Conservation (phyloP, 139 green algal species). For the Chara braunii region DNA sequence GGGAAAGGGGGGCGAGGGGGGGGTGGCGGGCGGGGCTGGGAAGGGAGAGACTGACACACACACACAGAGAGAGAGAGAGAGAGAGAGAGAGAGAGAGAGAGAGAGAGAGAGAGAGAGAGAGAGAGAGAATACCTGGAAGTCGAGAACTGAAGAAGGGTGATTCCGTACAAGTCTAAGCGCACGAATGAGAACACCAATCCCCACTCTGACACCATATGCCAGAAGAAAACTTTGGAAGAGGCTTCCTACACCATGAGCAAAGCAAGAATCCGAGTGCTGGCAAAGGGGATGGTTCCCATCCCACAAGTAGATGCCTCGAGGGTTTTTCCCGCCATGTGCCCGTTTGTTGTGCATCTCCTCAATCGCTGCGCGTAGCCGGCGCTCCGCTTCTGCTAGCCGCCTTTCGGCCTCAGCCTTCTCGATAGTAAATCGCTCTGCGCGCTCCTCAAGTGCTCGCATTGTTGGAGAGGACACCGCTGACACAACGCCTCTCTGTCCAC, state of each 20-base stretch:
- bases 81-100: background rate
- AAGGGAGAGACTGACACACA: background rate
- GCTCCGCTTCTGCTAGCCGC: slow-evolving; percentile 14
- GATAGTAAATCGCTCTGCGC: background rate
- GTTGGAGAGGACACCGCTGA: too few species aligned
- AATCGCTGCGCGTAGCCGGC: slow-evolving; percentile 9
- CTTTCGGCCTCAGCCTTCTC: slow-evolving; percentile 30
- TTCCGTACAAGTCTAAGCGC: slow-evolving; percentile 31
- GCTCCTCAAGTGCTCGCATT: too few species aligned
- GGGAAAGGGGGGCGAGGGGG: too few species aligned
- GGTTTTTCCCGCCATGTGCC: background rate
- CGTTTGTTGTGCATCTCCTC: slow-evolving; percentile 19
- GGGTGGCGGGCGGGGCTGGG: too few species aligned
- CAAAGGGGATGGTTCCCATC: slow-evolving; percentile 21
- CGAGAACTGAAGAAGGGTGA: slow-evolving; percentile 22
- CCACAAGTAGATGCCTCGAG: background rate
- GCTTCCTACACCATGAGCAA: slow-evolving; percentile 22
- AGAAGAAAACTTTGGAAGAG: slow-evolving; percentile 39
- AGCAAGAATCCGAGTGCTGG: slow-evolving; percentile 27
- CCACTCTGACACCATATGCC: slow-evolving; percentile 33
- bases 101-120: background rate
- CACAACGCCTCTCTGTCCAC: too few species aligned
- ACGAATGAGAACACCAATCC: slow-evolving; percentile 31
- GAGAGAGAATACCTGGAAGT: slow-evolving; percentile 27
- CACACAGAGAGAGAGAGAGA: background rate